Evolutionary conservation across 2,329 filamentous ascomycete species (phyloP), one percentile per base, ranked within the genome.

Genomic region (Pseudopyricularia javanii): DNA sequence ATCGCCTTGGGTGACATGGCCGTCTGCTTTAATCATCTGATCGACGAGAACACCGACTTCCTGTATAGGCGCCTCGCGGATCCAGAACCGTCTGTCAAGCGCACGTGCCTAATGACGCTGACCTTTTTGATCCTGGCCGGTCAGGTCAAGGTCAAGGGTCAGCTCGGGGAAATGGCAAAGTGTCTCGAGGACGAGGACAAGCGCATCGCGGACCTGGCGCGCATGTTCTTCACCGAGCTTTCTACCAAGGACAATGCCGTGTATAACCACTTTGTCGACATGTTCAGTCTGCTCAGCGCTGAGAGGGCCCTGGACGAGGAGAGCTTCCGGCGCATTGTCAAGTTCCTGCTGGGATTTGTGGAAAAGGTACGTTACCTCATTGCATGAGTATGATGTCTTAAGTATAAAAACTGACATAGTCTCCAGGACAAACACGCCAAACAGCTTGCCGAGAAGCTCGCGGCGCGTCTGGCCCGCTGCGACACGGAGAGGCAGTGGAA

Each of bases 231-330:
- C 69, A 91, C 89, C 0, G 93, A 98, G 69, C 78, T 98, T 53
- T 90, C 91, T 56, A 95, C 90, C 60, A 98, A 98, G 73, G 93
- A 98, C 66, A 98, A 98, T 64, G 93, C 93, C 2, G 89, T 98
- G 2, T 98, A 98, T 69, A 98, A 98, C 66, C 91, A 98, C 71
- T 98, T 98, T 69, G 90, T 98, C 28, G 93, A 98, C 65, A 97
- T 98, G 88, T 98, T 98, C 69, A 91, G 87, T 63, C 72, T 97
- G 58, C 74, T 98, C 48, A 93, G 88, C 54, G 86, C 90, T 0
- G 91, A 94, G 60, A 79, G 80, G 52, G 80, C 75, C 30, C 74
- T 98, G 59, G 83, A 89, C 9, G 91, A 96, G 66, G 89, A 95
- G 60, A 82, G 86, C 24, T 85, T 98, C 69, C 83, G 80, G 65